Evolutionary conservation across 1,139 yeast genomes (phyloP).

Genomic region (Geotrichum carabidarum): DNA sequence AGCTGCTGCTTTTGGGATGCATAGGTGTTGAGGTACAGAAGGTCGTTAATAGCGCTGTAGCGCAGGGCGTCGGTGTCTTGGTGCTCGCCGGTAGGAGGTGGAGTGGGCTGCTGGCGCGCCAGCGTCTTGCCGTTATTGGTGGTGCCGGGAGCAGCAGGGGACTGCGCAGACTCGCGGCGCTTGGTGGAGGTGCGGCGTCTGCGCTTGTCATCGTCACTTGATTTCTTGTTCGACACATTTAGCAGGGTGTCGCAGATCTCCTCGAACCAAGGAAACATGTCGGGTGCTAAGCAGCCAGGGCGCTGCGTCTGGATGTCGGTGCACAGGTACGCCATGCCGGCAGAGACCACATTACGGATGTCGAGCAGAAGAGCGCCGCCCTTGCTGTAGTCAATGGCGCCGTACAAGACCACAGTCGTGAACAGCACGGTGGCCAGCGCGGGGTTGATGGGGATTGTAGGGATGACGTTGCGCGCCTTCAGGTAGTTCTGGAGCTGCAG

Average conservation of each 20-base stretch:
- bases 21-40: slow-evolving; percentile 14
- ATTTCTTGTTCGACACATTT: slow-evolving; percentile 12
- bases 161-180: background rate
- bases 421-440: slow-evolving; percentile 64
- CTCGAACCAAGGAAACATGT: slow-evolving; percentile 27
- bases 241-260: slow-evolving; percentile 28
- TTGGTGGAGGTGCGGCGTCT: slow-evolving; percentile 9
- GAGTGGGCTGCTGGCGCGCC: background rate
- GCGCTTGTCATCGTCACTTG: slow-evolving; percentile 11
- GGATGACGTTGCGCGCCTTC: slow-evolving; percentile 41
- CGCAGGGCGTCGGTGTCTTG: slow-evolving; percentile 3
- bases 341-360: slow-evolving; percentile 44
- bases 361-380: slow-evolving; percentile 78
- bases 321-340: slow-evolving; percentile 26
- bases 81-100: slow-evolving; percentile 8
- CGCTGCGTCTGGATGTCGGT: slow-evolving; percentile 27
- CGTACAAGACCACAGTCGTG: slow-evolving; percentile 67
- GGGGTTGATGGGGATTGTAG: slow-evolving; percentile 65
- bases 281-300: slow-evolving; percentile 28
- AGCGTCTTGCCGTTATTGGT: background rate
- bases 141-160: too few relatives aligned
- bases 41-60: slow-evolving; percentile 17
- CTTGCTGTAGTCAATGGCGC: slow-evolving; percentile 74
- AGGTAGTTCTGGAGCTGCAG: slow-evolving; percentile 54
- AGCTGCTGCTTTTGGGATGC: background rate